Evolutionary conservation across 2,329 filamentous ascomycete species (phyloP).

Genomic region (Verticillium zaregamsianum): DNA sequence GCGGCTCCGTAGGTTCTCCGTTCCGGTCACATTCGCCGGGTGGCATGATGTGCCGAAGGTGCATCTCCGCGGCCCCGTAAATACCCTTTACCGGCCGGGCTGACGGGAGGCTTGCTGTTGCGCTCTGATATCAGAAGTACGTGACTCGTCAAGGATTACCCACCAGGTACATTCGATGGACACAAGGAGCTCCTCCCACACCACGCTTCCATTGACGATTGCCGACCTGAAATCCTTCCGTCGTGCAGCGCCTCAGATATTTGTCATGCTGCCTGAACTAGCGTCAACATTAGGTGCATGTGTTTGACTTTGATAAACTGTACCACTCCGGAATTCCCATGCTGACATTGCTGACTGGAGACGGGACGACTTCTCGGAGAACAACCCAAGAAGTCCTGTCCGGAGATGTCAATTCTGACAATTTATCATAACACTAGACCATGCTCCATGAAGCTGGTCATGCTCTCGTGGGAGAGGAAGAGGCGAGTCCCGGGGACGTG

Average conservation of each 20-base stretch:
- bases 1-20: background rate
- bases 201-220: no score
- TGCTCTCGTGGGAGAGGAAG: background rate
- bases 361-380: no score
- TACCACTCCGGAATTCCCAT: no score
- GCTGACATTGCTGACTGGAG: no score
- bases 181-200: no score
- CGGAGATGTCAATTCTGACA: background rate
- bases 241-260: background rate
- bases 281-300: no score
- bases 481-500: background rate
- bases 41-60: slow-evolving; percentile 1
- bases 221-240: background rate
- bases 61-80: slow-evolving; percentile 3
- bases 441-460: background rate
- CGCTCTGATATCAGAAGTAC: background rate
- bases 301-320: no score
- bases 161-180: no score
- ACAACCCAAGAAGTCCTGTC: background rate
- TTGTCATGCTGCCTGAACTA: background rate
- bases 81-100: background rate
- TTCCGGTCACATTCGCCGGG: background rate
- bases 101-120: background rate
- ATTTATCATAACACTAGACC: background rate
- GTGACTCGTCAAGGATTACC: no score